Evolutionary conservation across 352 stramenopile species (phyloP).

Genomic region (Phytopythium vexans): DNA sequence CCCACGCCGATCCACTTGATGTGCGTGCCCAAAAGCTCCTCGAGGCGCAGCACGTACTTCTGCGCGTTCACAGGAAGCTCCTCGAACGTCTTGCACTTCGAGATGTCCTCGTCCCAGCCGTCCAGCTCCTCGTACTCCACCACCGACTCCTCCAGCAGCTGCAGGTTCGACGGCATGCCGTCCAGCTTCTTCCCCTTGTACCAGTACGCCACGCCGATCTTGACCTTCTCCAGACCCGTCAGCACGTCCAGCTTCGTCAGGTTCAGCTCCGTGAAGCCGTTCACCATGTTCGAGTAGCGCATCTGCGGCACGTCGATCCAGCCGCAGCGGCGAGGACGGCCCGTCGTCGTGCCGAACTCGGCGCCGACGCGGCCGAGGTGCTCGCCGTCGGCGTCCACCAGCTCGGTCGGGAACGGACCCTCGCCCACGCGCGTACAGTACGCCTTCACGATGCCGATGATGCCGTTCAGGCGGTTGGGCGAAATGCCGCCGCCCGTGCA

Average conservation of each 20-base stretch:
- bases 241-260: conserved; percentile 99
- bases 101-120: conserved; percentile 97
- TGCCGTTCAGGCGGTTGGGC: conserved; percentile 89
- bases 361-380: conserved; percentile 91
- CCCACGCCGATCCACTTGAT: conserved; percentile 99
- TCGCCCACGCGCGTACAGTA: conserved; percentile 99
- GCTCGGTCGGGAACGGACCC: conserved; percentile 98
- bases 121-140: conserved; percentile 95
- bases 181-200: conserved; percentile 93
- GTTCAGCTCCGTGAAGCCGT: conserved; percentile 97
- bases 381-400: conserved; percentile 88
- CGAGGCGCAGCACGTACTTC: conserved; percentile 96
- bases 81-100: conserved; percentile 94
- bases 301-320: conserved; percentile 98
- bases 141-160: conserved; percentile 89
- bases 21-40: conserved; percentile 95
- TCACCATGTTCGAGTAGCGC: conserved; percentile 92
- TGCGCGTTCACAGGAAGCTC: conserved; percentile 94
- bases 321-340: conserved; percentile 95
- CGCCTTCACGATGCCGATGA: conserved; percentile 99
- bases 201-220: conserved; percentile 96
- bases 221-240: conserved; percentile 94
- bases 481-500: conserved; percentile 96
- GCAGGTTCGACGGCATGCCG: conserved; percentile 94
- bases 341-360: conserved; percentile 98